Conservation (phyloP, 2,329 filamentous ascomycete species). For the Neonectria sp. region DNA sequence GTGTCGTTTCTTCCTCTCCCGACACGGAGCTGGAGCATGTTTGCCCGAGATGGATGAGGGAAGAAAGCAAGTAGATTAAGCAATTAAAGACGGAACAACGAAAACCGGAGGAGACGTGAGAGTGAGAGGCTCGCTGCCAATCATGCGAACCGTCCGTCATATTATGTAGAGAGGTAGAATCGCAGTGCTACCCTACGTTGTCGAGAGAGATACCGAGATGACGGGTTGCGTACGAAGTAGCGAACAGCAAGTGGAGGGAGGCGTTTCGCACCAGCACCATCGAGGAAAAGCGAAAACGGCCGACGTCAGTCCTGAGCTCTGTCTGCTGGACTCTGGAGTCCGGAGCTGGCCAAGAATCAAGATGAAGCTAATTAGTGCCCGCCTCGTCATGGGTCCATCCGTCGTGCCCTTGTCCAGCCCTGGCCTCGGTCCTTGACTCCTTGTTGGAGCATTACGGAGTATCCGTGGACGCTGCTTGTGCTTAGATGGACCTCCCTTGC, state of each 20-base stretch:
- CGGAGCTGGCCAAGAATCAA: not conserved
- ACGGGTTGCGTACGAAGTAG: not conserved
- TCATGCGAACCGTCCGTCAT: not conserved
- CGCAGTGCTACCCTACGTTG: not conserved
- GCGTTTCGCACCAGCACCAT: conserved; percentile 12
- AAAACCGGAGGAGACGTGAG: not conserved
- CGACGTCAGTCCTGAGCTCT: not conserved
- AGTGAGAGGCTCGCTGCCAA: not conserved
- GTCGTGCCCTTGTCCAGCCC: conserved; percentile 9
- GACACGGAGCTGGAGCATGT: not conserved
- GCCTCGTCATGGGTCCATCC: conserved; percentile 10
- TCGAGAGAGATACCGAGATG: conserved; percentile 17
- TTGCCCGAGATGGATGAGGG: conserved; percentile 8
- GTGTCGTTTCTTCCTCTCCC: not conserved
- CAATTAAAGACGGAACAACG: not conserved
- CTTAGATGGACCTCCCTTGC: not conserved
- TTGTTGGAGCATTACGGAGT: conserved; percentile 9
- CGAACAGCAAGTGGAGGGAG: not conserved
- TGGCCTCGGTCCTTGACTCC: conserved; percentile 8
- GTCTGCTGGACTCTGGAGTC: conserved; percentile 6
- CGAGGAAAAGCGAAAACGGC: conserved; percentile 18
- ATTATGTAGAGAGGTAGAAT: too few relatives aligned
- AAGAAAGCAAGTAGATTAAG: not conserved
- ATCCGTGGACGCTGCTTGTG: conserved; percentile 11
- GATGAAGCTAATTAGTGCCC: conserved; percentile 24